phyloP scores from a whole-genome alignment of 1,139 yeast species.

The Geotrichum carabidarum region DNA sequence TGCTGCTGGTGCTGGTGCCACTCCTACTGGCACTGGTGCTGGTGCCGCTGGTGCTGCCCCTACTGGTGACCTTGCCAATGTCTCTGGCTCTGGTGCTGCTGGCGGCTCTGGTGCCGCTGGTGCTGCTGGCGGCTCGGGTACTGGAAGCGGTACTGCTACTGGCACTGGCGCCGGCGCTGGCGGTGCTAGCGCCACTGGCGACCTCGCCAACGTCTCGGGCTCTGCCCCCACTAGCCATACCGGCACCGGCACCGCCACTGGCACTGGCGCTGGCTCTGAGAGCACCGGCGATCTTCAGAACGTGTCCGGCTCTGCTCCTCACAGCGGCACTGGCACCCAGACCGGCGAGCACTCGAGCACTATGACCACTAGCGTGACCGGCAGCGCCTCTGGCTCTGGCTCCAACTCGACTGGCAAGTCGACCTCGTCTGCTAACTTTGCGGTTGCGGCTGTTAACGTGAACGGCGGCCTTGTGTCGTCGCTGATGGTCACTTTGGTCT shows the following conservation, averaged over 20 bases:
- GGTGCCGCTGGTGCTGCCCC: not conserved
- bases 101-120: not conserved
- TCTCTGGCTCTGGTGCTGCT: not conserved
- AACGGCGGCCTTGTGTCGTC: not conserved
- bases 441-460: not conserved
- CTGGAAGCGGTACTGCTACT: not conserved
- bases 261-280: not conserved
- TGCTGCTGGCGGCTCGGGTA: not conserved
- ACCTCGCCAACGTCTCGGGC: not conserved
- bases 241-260: not conserved
- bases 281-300: not conserved
- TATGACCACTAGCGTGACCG: constrained; percentile 1
- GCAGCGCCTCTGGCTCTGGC: not conserved
- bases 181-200: not conserved
- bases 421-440: not conserved
- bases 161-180: not conserved
- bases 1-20: not conserved
- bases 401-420: not conserved
- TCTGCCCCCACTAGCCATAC: not conserved
- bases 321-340: not conserved
- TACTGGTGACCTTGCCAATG: not conserved
- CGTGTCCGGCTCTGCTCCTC: not conserved
- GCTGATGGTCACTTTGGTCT: not conserved
- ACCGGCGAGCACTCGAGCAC: not conserved
- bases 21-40: not conserved